Evolutionary conservation across 1,284 basidiomycete species (phyloP), one percentile per base, ranked within the genome.

Genomic region (Crucibulum parvulum): DNA sequence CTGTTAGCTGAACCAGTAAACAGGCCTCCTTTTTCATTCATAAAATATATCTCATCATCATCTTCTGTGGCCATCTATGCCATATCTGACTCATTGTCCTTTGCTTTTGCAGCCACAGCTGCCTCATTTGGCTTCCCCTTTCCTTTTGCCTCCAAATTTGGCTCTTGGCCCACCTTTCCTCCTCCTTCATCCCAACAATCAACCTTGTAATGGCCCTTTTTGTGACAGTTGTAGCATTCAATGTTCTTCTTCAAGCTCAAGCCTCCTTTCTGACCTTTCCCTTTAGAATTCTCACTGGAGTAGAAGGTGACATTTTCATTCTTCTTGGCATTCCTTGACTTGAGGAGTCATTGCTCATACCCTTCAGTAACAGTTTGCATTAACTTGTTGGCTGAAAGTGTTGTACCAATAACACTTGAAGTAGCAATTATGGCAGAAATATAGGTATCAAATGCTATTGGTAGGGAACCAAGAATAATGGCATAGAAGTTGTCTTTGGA

Each of bases 401-500:
- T 60, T 6, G 41, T 64, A 15, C 62, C 63, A 38, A 63, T 50
- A 45, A 73, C 51, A 45, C 64, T 68, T 2, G 65, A 64, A 16
- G 67, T 68, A 5, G 64, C 67, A 51, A 56, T 70, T 34, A 74
- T 51, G 39, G 69, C 61, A 38, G 70, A 70, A 50, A 72, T 67
- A 43, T 62, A 69, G 46, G 69, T 60, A 55, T 70, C 65, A 37
- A 66, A 73, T 45, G 66, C 66, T 1, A 53, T 13, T 7, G 70
- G 70, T 13, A 74, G 62, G 7, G 71, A 72, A 18, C 62, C 57
- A 16, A 73, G 60, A 15, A 72, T 64, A 53, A 72, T 70, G 18
- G 63, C 56, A 37, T 67, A 67, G 56, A 68, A 72, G 31, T 71
- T 62, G 37, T 68, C 62, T 16, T 73, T 67, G 7, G 58, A 48